Evolutionary conservation across 306 rosid species (phyloP), one percentile per base, ranked within the genome.

Genomic region (Quercus suber): DNA sequence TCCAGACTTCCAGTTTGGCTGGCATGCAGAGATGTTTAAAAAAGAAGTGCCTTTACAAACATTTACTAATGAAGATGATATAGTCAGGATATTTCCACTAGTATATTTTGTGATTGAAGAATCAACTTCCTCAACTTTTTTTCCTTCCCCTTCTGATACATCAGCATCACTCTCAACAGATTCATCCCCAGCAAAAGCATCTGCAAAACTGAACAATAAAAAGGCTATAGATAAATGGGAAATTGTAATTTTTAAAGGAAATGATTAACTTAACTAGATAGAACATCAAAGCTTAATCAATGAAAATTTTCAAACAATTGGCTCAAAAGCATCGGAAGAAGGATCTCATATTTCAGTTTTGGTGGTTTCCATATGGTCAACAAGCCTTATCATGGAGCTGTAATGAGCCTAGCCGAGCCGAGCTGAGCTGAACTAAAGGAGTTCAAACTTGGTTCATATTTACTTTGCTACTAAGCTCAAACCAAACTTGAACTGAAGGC

Each of bases 141-240:
- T 64, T 61, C 81, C 82, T 75, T 85, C 84, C 64, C 73, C 82
- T 85, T 81, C 84, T 69, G 77, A 23, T 21, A 49, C 78, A 68
- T 81, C 80, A 73, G 69, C 21, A 71, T 57, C 69, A 23, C 82
- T 84, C 71, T 49, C 69, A 71, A 43, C 21, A 65, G 87, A 84
- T 81, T 85, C 88, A 41, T 83, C 86, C 71, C 77, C 81, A 13
- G 89, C 79, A 73, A 82, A 85, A 81, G 75, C 77, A 60, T 85
- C 87, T 79, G 80, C 84, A 85, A 83, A 88, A 37, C 91, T 88
- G 81, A 80, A 55, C 49, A 79, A 52, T 8, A 63, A 15, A 80
- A 35, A 73, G 15, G 30, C 27, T 71, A 71, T 58, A 73, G 33
- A 64, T 23, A 31, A 80, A 69, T 10, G 68, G 70, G 49, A 64